Conservation (phyloP, 2,329 filamentous ascomycete species). For the Fusarium oxysporum region DNA sequence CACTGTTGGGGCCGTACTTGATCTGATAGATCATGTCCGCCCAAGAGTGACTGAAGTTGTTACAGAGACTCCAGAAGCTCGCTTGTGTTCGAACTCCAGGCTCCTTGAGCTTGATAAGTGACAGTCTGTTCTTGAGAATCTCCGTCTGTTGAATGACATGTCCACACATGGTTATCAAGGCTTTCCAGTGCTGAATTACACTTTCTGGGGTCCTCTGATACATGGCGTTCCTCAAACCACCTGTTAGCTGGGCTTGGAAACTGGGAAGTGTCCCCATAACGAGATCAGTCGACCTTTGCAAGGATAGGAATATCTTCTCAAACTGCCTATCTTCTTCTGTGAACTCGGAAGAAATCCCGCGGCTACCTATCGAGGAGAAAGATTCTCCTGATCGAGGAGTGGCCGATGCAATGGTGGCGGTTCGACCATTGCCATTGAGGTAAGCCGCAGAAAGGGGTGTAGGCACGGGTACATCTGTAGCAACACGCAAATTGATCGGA, state of each 20-base stretch:
- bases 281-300: constrained; percentile 79
- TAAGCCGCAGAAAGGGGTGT: constrained; percentile 55
- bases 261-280: constrained; percentile 78
- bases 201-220: constrained; percentile 69
- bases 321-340: constrained; percentile 84
- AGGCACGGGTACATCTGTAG: constrained; percentile 63
- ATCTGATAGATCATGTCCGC: constrained; percentile 72
- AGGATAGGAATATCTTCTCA: constrained; percentile 82
- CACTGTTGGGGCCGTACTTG: constrained; percentile 64
- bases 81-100: constrained; percentile 75
- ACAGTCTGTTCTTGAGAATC: constrained; percentile 77
- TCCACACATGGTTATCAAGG: constrained; percentile 77
- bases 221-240: constrained; percentile 72
- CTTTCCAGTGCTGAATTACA: constrained; percentile 74
- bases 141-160: constrained; percentile 79
- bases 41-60: constrained; percentile 78
- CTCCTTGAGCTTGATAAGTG: constrained; percentile 86
- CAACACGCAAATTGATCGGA: constrained; percentile 65
- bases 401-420: constrained; percentile 65
- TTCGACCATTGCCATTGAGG: constrained; percentile 61
- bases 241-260: constrained; percentile 74
- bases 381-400: constrained; percentile 88
- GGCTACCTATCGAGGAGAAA: constrained; percentile 69
- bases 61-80: constrained; percentile 77
- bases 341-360: constrained; percentile 67